Conservation (phyloP, 805 yeast species). For the Vanderwaltozyma yarrowii region DNA sequence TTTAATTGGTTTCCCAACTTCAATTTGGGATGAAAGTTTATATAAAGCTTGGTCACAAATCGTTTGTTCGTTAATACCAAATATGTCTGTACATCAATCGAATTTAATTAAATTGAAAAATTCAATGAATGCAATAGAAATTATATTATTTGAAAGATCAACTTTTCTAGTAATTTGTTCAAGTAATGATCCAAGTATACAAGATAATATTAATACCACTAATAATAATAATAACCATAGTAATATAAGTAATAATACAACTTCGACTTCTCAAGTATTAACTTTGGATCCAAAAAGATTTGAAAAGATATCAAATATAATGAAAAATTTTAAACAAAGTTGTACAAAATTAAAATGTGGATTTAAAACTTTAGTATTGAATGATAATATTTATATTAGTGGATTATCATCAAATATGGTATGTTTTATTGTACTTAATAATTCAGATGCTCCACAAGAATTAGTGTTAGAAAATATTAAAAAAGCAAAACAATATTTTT, state of each 20-base stretch:
- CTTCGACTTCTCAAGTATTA: conserved; percentile 4
- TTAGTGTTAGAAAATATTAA: conserved; percentile 46
- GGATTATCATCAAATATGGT: conserved; percentile 51
- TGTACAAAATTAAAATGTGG: conserved; percentile 80
- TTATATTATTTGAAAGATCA: conserved; percentile 83
- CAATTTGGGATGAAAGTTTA: conserved; percentile 93
- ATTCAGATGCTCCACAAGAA: conserved; percentile 25
- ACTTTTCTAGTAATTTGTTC: conserved; percentile 63
- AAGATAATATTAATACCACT: conserved; percentile 19
- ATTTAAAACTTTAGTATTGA: conserved; percentile 63
- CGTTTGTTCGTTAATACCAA: conserved; percentile 90
- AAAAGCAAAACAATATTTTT: conserved; percentile 34
- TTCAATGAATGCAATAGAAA: conserved; percentile 76
- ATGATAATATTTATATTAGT: conserved; percentile 45
- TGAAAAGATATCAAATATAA: conserved; percentile 86
- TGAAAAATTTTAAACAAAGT: conserved; percentile 89
- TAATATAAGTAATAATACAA: conserved; percentile 15
- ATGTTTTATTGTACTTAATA: conserved; percentile 49
- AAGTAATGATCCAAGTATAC: conserved; percentile 22
- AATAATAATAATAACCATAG: conserved; percentile 27
- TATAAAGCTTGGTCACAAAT: conserved; percentile 97
- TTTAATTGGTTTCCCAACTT: conserved; percentile 81
- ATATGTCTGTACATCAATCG: conserved; percentile 69
- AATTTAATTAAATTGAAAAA: conserved; percentile 64
- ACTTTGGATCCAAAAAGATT: conserved; percentile 80